Conservation (phyloP, 2,329 filamentous ascomycete species). For the Huntiella decipiens region DNA sequence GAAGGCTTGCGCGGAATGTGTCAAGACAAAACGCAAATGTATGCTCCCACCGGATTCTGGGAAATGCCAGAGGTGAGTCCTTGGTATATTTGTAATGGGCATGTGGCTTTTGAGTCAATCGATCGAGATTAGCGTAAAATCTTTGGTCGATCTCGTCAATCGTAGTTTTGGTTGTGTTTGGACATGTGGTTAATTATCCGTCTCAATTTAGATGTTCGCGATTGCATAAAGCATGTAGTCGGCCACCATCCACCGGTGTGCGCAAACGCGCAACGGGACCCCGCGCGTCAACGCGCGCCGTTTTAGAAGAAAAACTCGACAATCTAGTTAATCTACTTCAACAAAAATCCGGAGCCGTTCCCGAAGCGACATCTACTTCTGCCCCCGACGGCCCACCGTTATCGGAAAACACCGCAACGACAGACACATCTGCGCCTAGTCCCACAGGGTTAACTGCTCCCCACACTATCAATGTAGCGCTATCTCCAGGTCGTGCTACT, state of each 20-base stretch:
- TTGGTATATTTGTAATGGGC: no score
- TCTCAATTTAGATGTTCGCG: constrained; percentile 19
- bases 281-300: constrained; percentile 9
- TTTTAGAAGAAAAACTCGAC: constrained; percentile 16
- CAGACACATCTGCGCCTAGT: neutral
- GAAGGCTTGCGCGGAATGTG: constrained; percentile 23
- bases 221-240: constrained; percentile 22
- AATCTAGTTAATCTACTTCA: constrained; percentile 16
- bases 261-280: constrained; percentile 5
- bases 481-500: constrained; percentile 6
- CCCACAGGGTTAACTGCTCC: neutral
- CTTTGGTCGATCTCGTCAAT: neutral
- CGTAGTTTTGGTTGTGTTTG: neutral
- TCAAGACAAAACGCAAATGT: constrained; percentile 27
- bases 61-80: constrained; percentile 19
- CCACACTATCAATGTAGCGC: neutral
- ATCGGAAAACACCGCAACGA: neutral
- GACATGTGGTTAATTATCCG: neutral
- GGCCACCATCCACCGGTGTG: constrained; percentile 7
- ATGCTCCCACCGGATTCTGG: constrained; percentile 17
- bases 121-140: no score
- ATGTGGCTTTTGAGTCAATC: no score
- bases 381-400: neutral
- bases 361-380: neutral
- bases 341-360: constrained; percentile 5